Conservation (phyloP, 1,284 basidiomycete species). For the Apiotrichum siamense region DNA sequence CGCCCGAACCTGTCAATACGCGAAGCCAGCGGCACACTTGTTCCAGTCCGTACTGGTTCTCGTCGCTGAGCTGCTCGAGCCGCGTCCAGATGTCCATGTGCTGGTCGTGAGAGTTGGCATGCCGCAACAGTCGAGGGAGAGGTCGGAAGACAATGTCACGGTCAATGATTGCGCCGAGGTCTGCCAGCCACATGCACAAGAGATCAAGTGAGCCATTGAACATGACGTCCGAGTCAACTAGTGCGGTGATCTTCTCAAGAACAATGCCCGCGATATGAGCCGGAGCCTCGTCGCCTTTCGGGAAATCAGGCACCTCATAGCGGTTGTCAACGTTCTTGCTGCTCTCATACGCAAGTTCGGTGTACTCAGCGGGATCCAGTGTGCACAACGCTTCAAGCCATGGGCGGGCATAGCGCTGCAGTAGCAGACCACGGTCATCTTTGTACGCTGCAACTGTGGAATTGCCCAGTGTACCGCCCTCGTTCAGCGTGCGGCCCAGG, state of each 20-base stretch:
- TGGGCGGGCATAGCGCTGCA: conserved; percentile 54
- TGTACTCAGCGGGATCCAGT: conserved; percentile 52
- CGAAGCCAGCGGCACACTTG: conserved; percentile 60
- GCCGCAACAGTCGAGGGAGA: conserved; percentile 56
- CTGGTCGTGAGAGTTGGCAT: conserved; percentile 1
- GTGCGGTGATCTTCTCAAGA: conserved; percentile 25
- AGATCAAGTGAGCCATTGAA: conserved; percentile 61
- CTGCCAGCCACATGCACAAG: conserved; percentile 61
- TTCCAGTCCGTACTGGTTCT: conserved; percentile 51
- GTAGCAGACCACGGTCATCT: conserved; percentile 59
- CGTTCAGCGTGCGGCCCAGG: conserved; percentile 51
- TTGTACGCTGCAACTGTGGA: conserved; percentile 49
- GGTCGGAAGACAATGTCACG: conserved; percentile 45
- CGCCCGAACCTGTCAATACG: conserved; percentile 60
- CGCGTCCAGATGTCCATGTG: conserved; percentile 57
- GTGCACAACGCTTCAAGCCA: conserved; percentile 64
- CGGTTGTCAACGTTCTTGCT: conserved; percentile 19
- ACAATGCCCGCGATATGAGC: conserved; percentile 25
- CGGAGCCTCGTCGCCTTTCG: conserved; percentile 11
- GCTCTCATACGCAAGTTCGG: conserved; percentile 35
- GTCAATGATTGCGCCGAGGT: conserved; percentile 16
- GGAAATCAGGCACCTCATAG: conserved; percentile 7
- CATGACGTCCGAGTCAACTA: conserved; percentile 46
- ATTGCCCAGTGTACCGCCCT: conserved; percentile 46
- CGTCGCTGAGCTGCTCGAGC: conserved; percentile 51